Base-by-base conservation (phyloP, 176 grass and related monocot genomes). In the Themeda triandra region DNA sequence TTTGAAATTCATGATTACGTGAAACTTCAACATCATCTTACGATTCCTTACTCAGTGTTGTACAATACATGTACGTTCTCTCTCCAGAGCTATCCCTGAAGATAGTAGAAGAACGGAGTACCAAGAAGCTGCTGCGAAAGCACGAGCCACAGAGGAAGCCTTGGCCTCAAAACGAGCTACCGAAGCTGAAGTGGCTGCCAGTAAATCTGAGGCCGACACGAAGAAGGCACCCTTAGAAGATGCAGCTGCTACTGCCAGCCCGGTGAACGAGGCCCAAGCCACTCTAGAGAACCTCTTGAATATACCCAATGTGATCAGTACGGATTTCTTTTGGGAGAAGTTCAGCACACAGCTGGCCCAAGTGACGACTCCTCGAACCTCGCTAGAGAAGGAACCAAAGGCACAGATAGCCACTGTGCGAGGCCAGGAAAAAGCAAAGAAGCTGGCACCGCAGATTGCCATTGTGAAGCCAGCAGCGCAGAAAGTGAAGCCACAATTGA, bases 21-120 rank as follows among this genome's bases (percentile, higher is more conserved):
- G 19, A 25, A 71, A 41, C 19, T 48, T 71, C n/a, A 58, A 6
- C 11, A 24, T 12, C 24, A 41, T 70, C 6, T 27, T 62, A 32
- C 3, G 0, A 71, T 75, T 32, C 39, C n/a, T 68, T 35, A 78
- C 35, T 81, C 2, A 79, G 25, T 62, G 13, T 63, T 59, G 27
- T 65, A 29, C 76, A 17, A 39, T 69, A 36, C 59, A 45, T 76
- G 6, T 19, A 30, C 35, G 11, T 54, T 76, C 30, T 3, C 42
- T 83, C 37, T 84, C 51, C 67, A 97, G 94, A 67, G 72, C 66
- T 73, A 94, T 97, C 79, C 91, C 95, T n/a, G 90, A 95, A 91
- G 95, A 98, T 62, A 88, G 69, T 54, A 92, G 95, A 89, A 92
- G 95, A 84, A 89, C 83, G 88, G 90, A 76, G 36, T 98, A 98